Conservation (phyloP, 2,329 filamentous ascomycete genomes). For the Rhexocercosporidium sp. region DNA sequence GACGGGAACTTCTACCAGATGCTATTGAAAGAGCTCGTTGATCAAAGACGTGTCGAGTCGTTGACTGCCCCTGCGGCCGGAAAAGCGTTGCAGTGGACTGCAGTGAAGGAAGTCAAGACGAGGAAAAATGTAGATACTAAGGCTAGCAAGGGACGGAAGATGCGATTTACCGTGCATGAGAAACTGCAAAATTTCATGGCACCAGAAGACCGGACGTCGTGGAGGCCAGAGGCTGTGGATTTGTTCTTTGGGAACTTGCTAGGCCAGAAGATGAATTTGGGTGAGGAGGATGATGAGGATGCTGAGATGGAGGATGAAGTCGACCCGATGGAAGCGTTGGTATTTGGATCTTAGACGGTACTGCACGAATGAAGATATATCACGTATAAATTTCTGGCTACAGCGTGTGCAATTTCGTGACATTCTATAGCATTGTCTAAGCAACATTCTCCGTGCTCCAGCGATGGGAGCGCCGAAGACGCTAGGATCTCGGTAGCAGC, state of each 20-base stretch:
- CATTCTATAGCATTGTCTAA: not conserved
- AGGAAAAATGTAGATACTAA: conserved; percentile 89
- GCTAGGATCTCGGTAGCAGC: not conserved
- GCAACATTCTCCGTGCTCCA: too few species aligned
- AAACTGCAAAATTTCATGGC: conserved; percentile 99
- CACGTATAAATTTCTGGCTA: not conserved
- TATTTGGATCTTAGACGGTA: conserved; percentile 3
- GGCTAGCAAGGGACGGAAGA: conserved; percentile 92
- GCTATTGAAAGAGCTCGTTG: conserved; percentile 89
- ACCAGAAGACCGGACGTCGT: conserved; percentile 78
- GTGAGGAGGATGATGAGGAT: conserved; percentile 63
- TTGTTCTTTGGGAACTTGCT: conserved; percentile 77
- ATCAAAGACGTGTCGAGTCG: conserved; percentile 79
- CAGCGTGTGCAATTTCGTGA: not conserved
- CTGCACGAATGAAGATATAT: not conserved
- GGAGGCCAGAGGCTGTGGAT: conserved; percentile 82
- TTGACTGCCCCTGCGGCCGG: conserved; percentile 48
- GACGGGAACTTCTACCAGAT: conserved; percentile 95
- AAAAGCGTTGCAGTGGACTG: conserved; percentile 60
- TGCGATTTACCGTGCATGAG: conserved; percentile 94
- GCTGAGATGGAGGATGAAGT: conserved; percentile 40
- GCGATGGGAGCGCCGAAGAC: not conserved
- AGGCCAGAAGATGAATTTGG: conserved; percentile 70
- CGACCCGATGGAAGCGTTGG: conserved; percentile 14
- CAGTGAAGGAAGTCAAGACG: conserved; percentile 77